A percentile compares a stretch with the other conserved stretches of the same genome.
These are phyloP conservation scores for Boletus rufocinnamomeus DNA, from an alignment of 768 basidiomycete species.

Conservation along the genomic window DNA sequence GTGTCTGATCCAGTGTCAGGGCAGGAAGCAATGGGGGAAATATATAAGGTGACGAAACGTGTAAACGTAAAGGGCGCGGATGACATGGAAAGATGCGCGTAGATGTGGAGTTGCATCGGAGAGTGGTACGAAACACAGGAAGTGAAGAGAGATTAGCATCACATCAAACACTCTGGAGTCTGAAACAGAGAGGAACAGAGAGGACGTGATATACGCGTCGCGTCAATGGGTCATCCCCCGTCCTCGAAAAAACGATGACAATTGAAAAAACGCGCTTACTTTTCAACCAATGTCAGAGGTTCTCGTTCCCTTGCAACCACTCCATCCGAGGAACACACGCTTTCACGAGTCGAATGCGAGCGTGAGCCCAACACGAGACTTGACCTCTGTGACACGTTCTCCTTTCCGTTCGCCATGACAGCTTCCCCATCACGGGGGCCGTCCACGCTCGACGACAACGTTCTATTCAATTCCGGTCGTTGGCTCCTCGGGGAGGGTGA, in stretches of 20 bases:
- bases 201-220: background rate
- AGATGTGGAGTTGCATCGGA: background rate
- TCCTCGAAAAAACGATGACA: background rate
- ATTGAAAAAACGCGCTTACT: conserved; percentile 45
- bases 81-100: background rate
- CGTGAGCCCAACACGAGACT: conserved; percentile 23
- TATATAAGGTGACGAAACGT: background rate
- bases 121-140: background rate
- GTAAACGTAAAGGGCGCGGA: background rate
- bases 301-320: conserved; percentile 25
- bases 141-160: background rate
- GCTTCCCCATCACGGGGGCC: conserved; percentile 3
- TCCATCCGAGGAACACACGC: conserved; percentile 19
- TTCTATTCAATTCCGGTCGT: conserved; percentile 3
- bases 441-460: conserved; percentile 6
- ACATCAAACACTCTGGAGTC: background rate
- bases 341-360: conserved; percentile 21
- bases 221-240: background rate
- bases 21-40: background rate
- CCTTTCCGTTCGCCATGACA: conserved; percentile 9
- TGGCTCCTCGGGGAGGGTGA: conserved; percentile 30
- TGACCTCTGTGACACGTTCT: conserved; percentile 17
- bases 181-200: background rate
- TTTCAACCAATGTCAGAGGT: conserved; percentile 71
- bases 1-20: conserved; percentile 49